A percentile compares a stretch with the other conserved stretches of the same genome.
Conservation (phyloP, 2,329 filamentous ascomycete genomes). For the Colletotrichum sansevieriae region DNA sequence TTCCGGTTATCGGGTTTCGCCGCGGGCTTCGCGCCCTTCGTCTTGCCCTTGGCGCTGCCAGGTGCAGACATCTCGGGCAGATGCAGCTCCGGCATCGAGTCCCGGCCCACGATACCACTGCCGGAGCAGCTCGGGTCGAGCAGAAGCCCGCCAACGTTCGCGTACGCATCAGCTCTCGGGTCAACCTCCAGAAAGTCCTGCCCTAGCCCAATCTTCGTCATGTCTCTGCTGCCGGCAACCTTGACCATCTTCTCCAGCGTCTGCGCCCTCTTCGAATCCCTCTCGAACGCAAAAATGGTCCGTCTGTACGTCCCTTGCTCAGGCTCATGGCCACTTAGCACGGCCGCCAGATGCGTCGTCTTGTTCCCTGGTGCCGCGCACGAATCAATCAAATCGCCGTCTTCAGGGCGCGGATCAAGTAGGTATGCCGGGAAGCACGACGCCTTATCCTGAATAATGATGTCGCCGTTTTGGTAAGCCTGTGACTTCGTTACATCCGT, state of each 20-base stretch:
- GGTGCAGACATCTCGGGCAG: slow-evolving; percentile 60
- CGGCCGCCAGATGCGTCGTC: slow-evolving; percentile 90
- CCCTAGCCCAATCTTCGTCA: slow-evolving; percentile 77
- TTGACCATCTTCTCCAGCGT: slow-evolving; percentile 88
- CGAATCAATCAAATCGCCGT: slow-evolving; percentile 88
- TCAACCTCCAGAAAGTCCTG: slow-evolving; percentile 87
- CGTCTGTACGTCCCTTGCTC: slow-evolving; percentile 53
- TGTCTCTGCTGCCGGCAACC: slow-evolving; percentile 76
- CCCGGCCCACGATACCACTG: slow-evolving; percentile 91
- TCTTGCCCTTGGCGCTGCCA: slow-evolving; percentile 55
- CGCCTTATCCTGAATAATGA: slow-evolving; percentile 96
- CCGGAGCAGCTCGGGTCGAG: slow-evolving; percentile 96
- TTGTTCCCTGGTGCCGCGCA: slow-evolving; percentile 98
- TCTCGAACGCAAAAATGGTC: slow-evolving; percentile 83
- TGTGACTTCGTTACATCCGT: slow-evolving; percentile 79
- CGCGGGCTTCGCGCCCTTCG: slow-evolving; percentile 34
- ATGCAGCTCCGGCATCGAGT: slow-evolving; percentile 79
- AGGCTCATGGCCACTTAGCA: slow-evolving; percentile 65
- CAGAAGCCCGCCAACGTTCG: slow-evolving; percentile 82
- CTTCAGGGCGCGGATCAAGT: slow-evolving; percentile 74
- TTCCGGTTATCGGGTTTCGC: slow-evolving; percentile 54
- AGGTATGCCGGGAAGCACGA: slow-evolving; percentile 97
- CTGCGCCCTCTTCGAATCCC: slow-evolving; percentile 76
- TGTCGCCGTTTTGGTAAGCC: slow-evolving; percentile 80
- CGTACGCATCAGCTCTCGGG: slow-evolving; percentile 71